phyloP scores from a whole-genome alignment of 495 filamentous ascomycete genomes.

The Aspergillus ostianus region DNA sequence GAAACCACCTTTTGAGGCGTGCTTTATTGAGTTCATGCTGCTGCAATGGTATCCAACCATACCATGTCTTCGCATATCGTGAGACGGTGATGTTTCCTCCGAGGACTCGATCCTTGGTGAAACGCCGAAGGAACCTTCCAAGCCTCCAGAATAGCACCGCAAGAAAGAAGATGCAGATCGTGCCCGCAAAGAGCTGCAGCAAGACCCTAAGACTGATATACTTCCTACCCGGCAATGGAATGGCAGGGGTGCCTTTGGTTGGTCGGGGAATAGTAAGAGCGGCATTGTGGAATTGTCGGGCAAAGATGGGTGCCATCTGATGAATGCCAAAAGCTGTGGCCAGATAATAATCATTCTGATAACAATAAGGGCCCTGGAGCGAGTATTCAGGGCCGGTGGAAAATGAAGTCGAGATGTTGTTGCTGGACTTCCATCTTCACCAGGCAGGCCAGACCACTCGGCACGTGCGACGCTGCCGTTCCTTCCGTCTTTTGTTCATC shows the following conservation, averaged over 20 bases:
- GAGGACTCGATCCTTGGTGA: constrained; percentile 35
- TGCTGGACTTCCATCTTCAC: background rate
- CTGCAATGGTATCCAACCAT: constrained; percentile 41
- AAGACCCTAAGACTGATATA: constrained; percentile 31
- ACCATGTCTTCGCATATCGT: constrained; percentile 46
- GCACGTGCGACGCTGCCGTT: background rate
- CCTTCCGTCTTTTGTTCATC: background rate
- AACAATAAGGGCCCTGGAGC: constrained; percentile 20
- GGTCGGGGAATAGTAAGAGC: constrained; percentile 23
- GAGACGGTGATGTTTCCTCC: constrained; percentile 29
- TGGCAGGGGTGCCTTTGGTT: constrained; percentile 17
- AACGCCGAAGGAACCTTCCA: constrained; percentile 35
- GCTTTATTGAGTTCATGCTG: constrained; percentile 34
- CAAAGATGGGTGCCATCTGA: constrained; percentile 36
- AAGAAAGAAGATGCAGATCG: constrained; percentile 38
- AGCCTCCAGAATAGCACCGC: constrained; percentile 43
- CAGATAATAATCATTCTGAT: constrained; percentile 17
- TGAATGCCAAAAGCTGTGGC: constrained; percentile 1
- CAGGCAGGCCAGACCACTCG: background rate
- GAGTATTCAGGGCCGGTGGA: background rate
- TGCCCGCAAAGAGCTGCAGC: constrained; percentile 38
- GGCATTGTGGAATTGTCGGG: constrained; percentile 28
- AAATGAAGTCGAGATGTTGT: background rate
- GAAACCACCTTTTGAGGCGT: constrained; percentile 19
- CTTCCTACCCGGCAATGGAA: constrained; percentile 17